Conservation (phyloP, 2,329 filamentous ascomycete genomes). For the Fusarium sp. region DNA sequence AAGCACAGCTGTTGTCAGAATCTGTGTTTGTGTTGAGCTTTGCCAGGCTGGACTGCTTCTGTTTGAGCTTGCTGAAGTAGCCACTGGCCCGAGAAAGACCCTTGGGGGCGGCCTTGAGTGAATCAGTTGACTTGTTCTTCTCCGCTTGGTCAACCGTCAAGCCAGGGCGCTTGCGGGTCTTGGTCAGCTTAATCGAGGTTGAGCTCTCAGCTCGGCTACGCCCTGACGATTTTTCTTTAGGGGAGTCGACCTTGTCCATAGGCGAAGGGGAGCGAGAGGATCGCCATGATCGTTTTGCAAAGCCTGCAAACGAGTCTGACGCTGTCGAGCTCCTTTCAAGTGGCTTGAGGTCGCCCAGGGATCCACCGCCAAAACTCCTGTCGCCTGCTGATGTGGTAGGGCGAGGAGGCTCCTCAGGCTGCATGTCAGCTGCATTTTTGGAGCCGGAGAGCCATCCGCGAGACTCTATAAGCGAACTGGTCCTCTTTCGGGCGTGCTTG, state of each 20-base stretch:
- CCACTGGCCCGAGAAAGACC: slow-evolving; percentile 58
- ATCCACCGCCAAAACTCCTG: slow-evolving; percentile 31
- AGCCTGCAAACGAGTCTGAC: slow-evolving; percentile 61
- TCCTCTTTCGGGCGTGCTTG: slow-evolving; percentile 50
- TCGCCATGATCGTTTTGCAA: slow-evolving; percentile 66
- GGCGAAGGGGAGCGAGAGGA: slow-evolving; percentile 63
- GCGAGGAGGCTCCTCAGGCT: slow-evolving; percentile 37
- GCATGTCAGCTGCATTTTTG: slow-evolving; percentile 51
- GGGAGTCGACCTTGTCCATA: slow-evolving; percentile 44
- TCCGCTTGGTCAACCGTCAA: slow-evolving; percentile 43
- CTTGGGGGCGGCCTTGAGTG: slow-evolving; percentile 52
- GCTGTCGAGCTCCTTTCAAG: slow-evolving; percentile 53
- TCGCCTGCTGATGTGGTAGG: slow-evolving; percentile 45
- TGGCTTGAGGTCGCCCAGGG: slow-evolving; percentile 41
- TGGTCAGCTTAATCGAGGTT: slow-evolving; percentile 40
- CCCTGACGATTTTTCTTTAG: slow-evolving; percentile 39
- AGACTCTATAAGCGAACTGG: slow-evolving; percentile 60
- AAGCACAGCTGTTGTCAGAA: slow-evolving; percentile 59
- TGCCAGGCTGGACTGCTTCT: slow-evolving; percentile 56
- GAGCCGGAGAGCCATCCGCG: slow-evolving; percentile 65
- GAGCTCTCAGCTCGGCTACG: slow-evolving; percentile 41
- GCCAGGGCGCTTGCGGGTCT: slow-evolving; percentile 46
- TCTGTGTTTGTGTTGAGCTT: slow-evolving; percentile 53
- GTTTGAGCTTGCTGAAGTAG: slow-evolving; percentile 63
- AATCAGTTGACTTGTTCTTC: slow-evolving; percentile 47